phyloP scores from a whole-genome alignment of 192 early-diverging fungal genomes.

The Podila epigama region DNA sequence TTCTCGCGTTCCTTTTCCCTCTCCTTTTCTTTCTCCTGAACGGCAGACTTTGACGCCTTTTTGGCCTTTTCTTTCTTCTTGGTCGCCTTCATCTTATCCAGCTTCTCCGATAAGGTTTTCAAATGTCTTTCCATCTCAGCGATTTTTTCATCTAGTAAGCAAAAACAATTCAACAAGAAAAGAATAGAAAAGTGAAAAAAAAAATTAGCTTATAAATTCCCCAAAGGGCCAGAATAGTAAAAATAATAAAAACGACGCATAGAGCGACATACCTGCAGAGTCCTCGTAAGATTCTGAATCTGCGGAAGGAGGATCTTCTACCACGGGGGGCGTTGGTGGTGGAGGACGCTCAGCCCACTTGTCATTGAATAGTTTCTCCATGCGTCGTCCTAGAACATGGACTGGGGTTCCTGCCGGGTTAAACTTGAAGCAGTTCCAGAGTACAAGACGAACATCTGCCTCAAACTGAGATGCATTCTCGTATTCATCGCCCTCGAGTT shows the following conservation, averaged over 20 bases:
- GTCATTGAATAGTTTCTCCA: slow-evolving; percentile 71
- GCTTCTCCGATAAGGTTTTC: slow-evolving; percentile 34
- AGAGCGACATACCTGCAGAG: slow-evolving; percentile 17
- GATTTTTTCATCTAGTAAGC: slow-evolving; percentile 37
- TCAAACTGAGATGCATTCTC: slow-evolving; percentile 64
- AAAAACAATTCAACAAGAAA: not conserved
- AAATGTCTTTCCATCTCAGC: slow-evolving; percentile 48
- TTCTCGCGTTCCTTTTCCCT: slow-evolving; percentile 16
- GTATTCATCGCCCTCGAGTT: slow-evolving; percentile 70
- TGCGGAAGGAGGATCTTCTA: slow-evolving; percentile 17
- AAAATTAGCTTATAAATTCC: not conserved
- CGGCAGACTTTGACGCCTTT: slow-evolving; percentile 9
- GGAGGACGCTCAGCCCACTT: slow-evolving; percentile 64
- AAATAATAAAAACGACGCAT: not conserved
- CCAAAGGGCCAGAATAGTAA: not conserved
- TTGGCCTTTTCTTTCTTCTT: slow-evolving; percentile 44
- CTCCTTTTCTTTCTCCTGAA: not conserved
- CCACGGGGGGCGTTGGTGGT: slow-evolving; percentile 24
- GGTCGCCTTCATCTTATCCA: slow-evolving; percentile 51
- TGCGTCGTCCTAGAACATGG: slow-evolving; percentile 65
- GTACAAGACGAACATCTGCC: slow-evolving; percentile 72
- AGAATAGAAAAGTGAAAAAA: not conserved
- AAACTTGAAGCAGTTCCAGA: slow-evolving; percentile 80
- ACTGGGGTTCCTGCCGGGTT: slow-evolving; percentile 68
- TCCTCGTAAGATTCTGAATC: slow-evolving; percentile 31